Conservation (phyloP, 352 stramenopile species). For the Globisporangium alternatum region DNA sequence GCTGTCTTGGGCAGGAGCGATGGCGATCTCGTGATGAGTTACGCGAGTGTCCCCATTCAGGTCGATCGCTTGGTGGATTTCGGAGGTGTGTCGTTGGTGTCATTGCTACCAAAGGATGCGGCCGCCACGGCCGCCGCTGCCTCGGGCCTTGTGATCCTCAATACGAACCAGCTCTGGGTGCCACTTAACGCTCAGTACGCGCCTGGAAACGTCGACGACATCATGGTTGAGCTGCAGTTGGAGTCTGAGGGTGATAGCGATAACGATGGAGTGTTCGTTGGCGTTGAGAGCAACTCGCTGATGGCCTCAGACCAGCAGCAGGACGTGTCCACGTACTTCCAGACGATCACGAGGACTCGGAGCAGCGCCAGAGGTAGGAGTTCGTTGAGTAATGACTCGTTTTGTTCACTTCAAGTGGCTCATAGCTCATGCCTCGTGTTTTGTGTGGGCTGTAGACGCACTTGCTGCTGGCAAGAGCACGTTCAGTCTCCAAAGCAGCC, state of each 20-base stretch:
- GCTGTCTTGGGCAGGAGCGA: neutral
- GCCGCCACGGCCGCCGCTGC: neutral
- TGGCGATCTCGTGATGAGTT: neutral
- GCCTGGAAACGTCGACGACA: conserved; percentile 18
- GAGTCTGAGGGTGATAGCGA: conserved; percentile 2
- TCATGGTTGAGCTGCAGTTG: conserved; percentile 20
- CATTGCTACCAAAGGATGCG: neutral
- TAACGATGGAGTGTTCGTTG: conserved; percentile 23
- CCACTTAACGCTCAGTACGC: conserved; percentile 17
- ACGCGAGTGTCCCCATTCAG: conserved; percentile 18
- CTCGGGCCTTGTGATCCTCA: conserved; percentile 12
- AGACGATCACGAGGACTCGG: conserved; percentile 13
- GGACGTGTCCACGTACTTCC: conserved; percentile 6
- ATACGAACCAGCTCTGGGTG: conserved; percentile 12
- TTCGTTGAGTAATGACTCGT: neutral
- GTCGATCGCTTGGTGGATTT: conserved; percentile 19
- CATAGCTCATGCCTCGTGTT: too few species aligned
- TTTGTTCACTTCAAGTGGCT: too few species aligned
- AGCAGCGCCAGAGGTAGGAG: neutral
- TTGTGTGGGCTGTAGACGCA: neutral
- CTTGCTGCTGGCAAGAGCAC: neutral
- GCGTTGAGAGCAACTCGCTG: conserved; percentile 13
- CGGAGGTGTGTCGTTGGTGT: conserved; percentile 9
- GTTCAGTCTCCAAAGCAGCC: conserved; percentile 9
- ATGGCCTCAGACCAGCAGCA: neutral